These are phyloP conservation scores for Pyrus bretschneideri DNA, from an alignment of 306 rosid genomes.

Conservation along the genomic window DNA sequence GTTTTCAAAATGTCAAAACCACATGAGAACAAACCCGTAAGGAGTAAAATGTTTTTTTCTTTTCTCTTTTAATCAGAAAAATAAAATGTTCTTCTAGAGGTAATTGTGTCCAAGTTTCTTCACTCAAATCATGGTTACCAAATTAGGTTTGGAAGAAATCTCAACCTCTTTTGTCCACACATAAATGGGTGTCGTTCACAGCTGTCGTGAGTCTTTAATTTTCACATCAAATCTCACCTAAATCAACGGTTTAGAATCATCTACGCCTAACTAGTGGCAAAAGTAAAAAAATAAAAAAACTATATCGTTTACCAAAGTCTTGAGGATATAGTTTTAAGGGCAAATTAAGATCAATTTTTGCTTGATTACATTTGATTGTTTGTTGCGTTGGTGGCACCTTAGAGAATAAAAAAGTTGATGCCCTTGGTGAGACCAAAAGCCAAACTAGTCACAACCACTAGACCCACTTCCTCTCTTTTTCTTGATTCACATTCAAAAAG, in stretches of 20 bases:
- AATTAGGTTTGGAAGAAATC: too few relatives aligned
- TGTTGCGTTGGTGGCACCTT: neutral
- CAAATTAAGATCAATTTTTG: neutral
- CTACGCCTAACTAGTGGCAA: neutral
- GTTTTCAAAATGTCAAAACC: too few relatives aligned
- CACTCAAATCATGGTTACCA: neutral
- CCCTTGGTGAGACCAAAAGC: conserved; percentile 9
- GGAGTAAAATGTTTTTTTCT: too few relatives aligned
- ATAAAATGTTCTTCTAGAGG: neutral
- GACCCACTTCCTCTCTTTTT: neutral
- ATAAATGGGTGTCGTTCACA: neutral
- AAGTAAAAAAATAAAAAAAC: neutral
- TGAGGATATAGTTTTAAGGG: neutral
- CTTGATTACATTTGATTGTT: neutral
- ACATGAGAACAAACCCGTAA: too few relatives aligned
- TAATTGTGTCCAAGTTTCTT: neutral
- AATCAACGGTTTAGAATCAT: neutral
- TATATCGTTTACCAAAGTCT: neutral
- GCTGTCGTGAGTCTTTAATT: neutral
- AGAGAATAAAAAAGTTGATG: neutral
- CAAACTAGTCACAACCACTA: neutral
- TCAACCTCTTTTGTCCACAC: neutral
- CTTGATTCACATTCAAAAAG: neutral
- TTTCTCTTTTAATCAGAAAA: neutral
- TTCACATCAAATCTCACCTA: neutral